Percentiles rank a stretch among this genome's conserved stretches.
Conservation (phyloP, 2,329 filamentous ascomycete species). For the Lachnum nothofagi region DNA sequence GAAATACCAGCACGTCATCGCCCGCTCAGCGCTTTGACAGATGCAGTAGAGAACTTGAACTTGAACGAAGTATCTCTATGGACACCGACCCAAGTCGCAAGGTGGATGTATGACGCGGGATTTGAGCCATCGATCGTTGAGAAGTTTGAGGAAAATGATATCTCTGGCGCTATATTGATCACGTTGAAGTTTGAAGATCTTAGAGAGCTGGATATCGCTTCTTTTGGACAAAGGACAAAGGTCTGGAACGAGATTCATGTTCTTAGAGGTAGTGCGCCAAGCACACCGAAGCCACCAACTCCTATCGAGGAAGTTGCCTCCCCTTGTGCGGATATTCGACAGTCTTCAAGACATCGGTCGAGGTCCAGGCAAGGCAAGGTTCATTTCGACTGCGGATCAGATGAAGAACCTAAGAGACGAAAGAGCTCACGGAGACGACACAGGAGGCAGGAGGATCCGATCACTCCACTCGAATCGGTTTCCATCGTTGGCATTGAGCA, state of each 20-base stretch:
- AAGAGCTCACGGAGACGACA: slow-evolving; percentile 27
- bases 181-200: slow-evolving; percentile 89
- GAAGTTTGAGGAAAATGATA: slow-evolving; percentile 86
- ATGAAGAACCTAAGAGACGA: slow-evolving; percentile 26
- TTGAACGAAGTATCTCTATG: slow-evolving; percentile 57
- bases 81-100: slow-evolving; percentile 71
- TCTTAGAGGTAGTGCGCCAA: slow-evolving; percentile 53
- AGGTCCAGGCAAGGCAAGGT: slow-evolving; percentile 15
- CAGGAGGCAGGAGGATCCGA: slow-evolving; percentile 51
- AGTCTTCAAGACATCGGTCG: slow-evolving; percentile 21
- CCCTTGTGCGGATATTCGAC: slow-evolving; percentile 23
- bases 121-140: slow-evolving; percentile 73
- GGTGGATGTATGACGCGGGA: slow-evolving; percentile 80
- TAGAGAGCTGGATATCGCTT: slow-evolving; percentile 73
- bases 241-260: slow-evolving; percentile 75
- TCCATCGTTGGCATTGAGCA: slow-evolving; percentile 92
- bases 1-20: slow-evolving; percentile 29
- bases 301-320: slow-evolving; percentile 55
- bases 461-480: slow-evolving; percentile 76
- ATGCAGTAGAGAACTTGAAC: slow-evolving; percentile 53
- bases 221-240: slow-evolving; percentile 74
- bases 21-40: slow-evolving; percentile 51
- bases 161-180: slow-evolving; percentile 78
- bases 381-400: slow-evolving; percentile 20
- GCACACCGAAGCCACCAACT: slow-evolving; percentile 50